A percentile compares a stretch with the other conserved stretches of the same genome.
These are phyloP conservation scores for Holtermannia corniformis DNA, from an alignment of 768 basidiomycete species.

Conservation along the genomic window DNA sequence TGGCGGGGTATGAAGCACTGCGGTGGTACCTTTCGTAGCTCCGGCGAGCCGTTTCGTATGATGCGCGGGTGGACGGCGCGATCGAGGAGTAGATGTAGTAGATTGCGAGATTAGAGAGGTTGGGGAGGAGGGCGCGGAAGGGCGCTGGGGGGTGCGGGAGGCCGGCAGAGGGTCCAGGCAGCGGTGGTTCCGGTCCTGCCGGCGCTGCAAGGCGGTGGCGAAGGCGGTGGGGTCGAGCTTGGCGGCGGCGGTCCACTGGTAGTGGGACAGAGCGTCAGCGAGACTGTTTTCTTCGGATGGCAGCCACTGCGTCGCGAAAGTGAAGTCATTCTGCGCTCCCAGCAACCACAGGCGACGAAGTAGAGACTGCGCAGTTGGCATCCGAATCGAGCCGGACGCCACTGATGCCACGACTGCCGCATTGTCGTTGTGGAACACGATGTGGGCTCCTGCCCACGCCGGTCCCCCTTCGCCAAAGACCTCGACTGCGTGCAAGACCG, in stretches of 20 bases:
- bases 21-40: conserved; percentile 23
- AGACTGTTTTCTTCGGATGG: conserved; percentile 14
- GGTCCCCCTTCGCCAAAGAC: conserved; percentile 40
- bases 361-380: conserved; percentile 5
- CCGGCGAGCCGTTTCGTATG: conserved; percentile 37
- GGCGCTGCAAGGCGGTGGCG: too few species aligned
- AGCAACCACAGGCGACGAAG: conserved; percentile 12
- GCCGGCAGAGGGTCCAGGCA: conserved; percentile 19
- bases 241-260: conserved; percentile 19
- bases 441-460: conserved; percentile 22
- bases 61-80: too few species aligned
- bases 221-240: too few species aligned
- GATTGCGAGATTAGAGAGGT: conserved; percentile 18
- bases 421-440: conserved; percentile 40
- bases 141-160: conserved; percentile 27
- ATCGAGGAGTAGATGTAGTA: conserved; percentile 9
- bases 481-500: conserved; percentile 38
- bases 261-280: conserved; percentile 20
- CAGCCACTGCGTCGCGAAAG: conserved; percentile 13
- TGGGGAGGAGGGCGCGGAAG: conserved; percentile 23
- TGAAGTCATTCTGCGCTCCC: conserved; percentile 12
- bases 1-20: too few species aligned
- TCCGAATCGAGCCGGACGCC: conserved; percentile 2
- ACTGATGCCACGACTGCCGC: conserved; percentile 20
- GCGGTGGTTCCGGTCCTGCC: too few species aligned